These are phyloP conservation scores for Epichloe festucae DNA, from an alignment of 2,329 filamentous ascomycete species.

Conservation along the genomic window DNA sequence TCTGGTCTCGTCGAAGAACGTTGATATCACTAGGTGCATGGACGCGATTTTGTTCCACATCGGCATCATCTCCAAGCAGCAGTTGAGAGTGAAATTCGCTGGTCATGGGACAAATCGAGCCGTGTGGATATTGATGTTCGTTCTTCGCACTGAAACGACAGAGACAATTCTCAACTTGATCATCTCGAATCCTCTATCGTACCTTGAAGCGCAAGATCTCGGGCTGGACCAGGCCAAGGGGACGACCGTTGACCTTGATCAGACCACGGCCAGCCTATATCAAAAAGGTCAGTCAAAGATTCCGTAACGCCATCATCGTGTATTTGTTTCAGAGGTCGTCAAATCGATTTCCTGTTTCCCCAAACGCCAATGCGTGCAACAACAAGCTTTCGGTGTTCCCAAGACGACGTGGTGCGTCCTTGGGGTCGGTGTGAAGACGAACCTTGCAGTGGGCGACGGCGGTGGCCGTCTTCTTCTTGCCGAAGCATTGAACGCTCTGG, in stretches of 20 bases:
- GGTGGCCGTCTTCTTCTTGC: conserved; percentile 91
- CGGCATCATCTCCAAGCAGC: background rate
- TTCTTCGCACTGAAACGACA: background rate
- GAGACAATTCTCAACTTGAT: background rate
- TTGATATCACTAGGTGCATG: background rate
- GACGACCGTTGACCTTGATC: conserved; percentile 97
- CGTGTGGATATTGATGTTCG: background rate
- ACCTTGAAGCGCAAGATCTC: conserved; percentile 97
- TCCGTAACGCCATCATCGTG: background rate
- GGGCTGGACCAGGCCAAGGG: conserved; percentile 85
- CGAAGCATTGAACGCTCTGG: conserved; percentile 93
- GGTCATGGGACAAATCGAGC: background rate
- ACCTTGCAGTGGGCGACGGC: conserved; percentile 90
- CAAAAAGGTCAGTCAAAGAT: conserved; percentile 17
- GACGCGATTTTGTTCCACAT: background rate
- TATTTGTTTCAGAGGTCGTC: background rate
- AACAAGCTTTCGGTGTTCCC: background rate
- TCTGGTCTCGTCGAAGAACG: background rate
- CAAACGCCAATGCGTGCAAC: background rate
- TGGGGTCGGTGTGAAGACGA: conserved; percentile 21
- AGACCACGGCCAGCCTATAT: conserved; percentile 49
- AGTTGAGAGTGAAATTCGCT: too few relatives aligned
- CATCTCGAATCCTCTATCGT: conserved; percentile 20
- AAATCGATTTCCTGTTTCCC: background rate
- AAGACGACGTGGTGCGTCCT: background rate